Base-by-base conservation (phyloP, 2,329 filamentous ascomycete species). In the Calonectria henricotiae region DNA sequence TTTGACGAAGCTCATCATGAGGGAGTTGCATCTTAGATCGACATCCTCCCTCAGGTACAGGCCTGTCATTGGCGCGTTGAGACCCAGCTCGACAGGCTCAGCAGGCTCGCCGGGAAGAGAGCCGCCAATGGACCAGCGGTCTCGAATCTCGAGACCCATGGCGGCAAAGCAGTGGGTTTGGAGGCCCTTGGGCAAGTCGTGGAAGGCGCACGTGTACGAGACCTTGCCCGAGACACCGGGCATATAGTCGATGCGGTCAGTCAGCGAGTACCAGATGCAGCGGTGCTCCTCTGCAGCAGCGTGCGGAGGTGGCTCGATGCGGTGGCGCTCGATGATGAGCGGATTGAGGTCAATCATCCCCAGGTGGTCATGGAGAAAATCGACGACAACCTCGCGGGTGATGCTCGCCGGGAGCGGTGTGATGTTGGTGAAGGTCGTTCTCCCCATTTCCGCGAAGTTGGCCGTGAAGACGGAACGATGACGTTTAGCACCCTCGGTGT, bases 271-370 rank as follows among this genome's bases (percentile, higher is more conserved):
- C 95, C 95, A 98, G 20, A 85, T 85, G 74, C 91, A 93, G 72
- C 89, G 85, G 70, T 87, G 89, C 83, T 97, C 94, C 75, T 96
- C 93, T 17, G 89, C 84, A 0, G 89, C 85, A 13, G 92, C 91
- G 78, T 91, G 88, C 27, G 86, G 78, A 0, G 94, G 94, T 2
- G 93, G 87, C 55, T 89, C 86, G 81, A 94, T 94, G 37, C 86
- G 86, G 74, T 91, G 88, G 68, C 93, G 89, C 71, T 93, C 90
- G 72, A 92, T 90, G 66, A 97, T 92, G 58, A 97, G 87, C 1
- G 94, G 94, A 81, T 97, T 97, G 68, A 97, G 86, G 79, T 96
- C 92, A 78, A 97, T 97, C 92, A 98, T 97, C 76, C 91, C 91
- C 61, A 87, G 81, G 82, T 97, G 94, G 81, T 92, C 88, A 81